Base-by-base conservation (phyloP, 2,329 filamentous ascomycete genomes). In the Verticillium albo-atrum region DNA sequence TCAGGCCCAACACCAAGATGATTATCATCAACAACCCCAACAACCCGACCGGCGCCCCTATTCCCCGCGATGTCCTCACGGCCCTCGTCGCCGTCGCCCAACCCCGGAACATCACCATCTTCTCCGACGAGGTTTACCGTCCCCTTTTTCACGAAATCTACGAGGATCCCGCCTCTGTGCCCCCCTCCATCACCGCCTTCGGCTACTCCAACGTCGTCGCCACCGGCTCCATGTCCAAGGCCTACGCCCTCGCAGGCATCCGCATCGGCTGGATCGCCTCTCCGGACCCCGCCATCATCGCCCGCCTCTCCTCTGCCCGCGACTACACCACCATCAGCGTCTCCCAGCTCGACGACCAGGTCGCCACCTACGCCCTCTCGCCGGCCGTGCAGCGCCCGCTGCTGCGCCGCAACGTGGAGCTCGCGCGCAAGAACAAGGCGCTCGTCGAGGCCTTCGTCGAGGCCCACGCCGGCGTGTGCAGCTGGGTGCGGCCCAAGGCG, bases 311-410 rank as follows among this genome's bases (percentile, higher is more conserved):
- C 12, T 74, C 77, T 15, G 87, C 87, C 1, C 81, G 91, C 47
- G 89, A 95, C 71, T 96, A 95, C 77, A 96, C 91, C 3, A 92
- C 90, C 27, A 96, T 96, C 67, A 90, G 89, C 42, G 91, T 96
- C 0, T 90, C 89, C n/a, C 86, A 89, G 68, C 76, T 97, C 6
- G 91, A 96, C 70, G 91, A 96, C 70, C 82, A 84, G 55, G 80
- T 96, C 12, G 92, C 91, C 2, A 82, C 84, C 28, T 94, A 88
- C 68, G 92, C 92, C 0, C 76, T 97, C 7, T 83, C 84, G 6
- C 64, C 68, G 5, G 64, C 69, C 2, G 79, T 84, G 2, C 70
- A 72, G 28, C 69, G 69, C 4, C 66, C 67, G 4, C 67, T 80
- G 12, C 76, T 83, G 2, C 75, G 79, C 34, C 87, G 89, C 23